Evolutionary conservation across 2,329 filamentous ascomycete species (phyloP), one percentile per base, ranked within the genome.

Genomic region (Cephalotrichum gorgonifer): DNA sequence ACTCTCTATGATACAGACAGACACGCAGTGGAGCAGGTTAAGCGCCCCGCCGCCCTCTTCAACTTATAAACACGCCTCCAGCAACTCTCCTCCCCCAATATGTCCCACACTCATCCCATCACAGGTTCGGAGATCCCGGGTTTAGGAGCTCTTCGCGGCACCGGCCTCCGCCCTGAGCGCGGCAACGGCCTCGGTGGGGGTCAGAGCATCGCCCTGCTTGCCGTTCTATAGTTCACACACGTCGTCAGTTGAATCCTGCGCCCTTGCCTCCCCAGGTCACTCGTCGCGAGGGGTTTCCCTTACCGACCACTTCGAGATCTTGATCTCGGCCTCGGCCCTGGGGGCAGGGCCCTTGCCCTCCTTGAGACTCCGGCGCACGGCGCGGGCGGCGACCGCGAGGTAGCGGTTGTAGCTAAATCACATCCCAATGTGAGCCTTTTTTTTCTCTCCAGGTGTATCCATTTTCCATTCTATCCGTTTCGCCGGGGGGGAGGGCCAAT

Each of bases 271-370:
- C 17, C 9, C 7, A 20, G 17, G 33, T 6, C 2, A 20, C 4
- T 26, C 15, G 1, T 9, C 27, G n/a, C n/a, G n/a, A n/a, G n/a
- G n/a, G n/a, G 43, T 50, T 51, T 44, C 48, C 61, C 87, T 80
- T 73, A 98, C 93, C 81, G 88, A 77, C 93, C 93, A 98, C 79
- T 91, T 94, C 59, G 88, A 77, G 64, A 96, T 94, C 71, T 83
- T 83, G 61, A 98, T 72, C 50, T 97, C 91, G 72, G 84, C 85
- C 71, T 89, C 81, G 65, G 89, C 90, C 67, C 93, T 83, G 56
- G 90, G 89, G 58, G 69, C 68, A 58, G 96, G 70, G 74, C 93
- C 83, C 76, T 89, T 85, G 51, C 93, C 88, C 65, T 98, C 93
- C 80, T 97, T 96, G 70, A 98, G 79, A 69, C 89, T 95, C 69